A percentile compares a stretch with the other conserved stretches of the same genome.
phyloP scores from a whole-genome alignment of 2,329 filamentous ascomycete genomes.

The Arachnopeziza araneosa region DNA sequence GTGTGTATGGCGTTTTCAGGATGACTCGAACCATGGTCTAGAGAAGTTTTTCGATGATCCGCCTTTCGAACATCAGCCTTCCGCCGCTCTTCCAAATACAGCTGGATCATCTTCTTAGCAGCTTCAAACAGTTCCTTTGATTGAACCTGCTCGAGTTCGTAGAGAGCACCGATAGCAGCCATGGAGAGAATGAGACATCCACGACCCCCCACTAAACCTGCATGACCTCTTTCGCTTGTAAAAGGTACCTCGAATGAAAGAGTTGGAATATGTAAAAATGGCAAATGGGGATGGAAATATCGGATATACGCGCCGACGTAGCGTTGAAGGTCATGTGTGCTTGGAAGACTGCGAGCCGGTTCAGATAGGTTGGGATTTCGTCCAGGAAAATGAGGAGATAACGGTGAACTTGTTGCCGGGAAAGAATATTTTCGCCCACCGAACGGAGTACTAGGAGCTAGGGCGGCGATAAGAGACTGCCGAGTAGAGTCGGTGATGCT shows the following conservation, averaged over 20 bases:
- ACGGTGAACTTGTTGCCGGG: slow-evolving; percentile 48
- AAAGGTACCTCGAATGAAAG: slow-evolving; percentile 81
- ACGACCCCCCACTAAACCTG: slow-evolving; percentile 65
- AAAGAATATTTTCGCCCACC: slow-evolving; percentile 60
- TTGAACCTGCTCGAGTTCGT: slow-evolving; percentile 74
- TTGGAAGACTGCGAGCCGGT: slow-evolving; percentile 31
- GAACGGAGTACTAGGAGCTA: slow-evolving; percentile 51
- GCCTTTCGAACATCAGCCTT: slow-evolving; percentile 73
- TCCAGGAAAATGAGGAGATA: slow-evolving; percentile 46
- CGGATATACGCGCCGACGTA: slow-evolving; percentile 86
- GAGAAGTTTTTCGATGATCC: slow-evolving; percentile 47
- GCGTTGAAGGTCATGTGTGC: slow-evolving; percentile 78
- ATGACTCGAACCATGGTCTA: slow-evolving; percentile 42
- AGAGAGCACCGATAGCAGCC: slow-evolving; percentile 78
- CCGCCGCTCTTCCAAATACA: slow-evolving; percentile 85
- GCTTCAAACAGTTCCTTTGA: slow-evolving; percentile 87
- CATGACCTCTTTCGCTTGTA: slow-evolving; percentile 53
- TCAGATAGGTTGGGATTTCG: slow-evolving; percentile 44
- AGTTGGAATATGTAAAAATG: slow-evolving; percentile 90
- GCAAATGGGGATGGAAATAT: slow-evolving; percentile 89
- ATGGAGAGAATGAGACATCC: slow-evolving; percentile 84
- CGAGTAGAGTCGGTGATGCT: slow-evolving; percentile 62
- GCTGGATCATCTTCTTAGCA: slow-evolving; percentile 90
- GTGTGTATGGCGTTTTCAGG: slow-evolving; percentile 64
- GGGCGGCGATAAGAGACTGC: slow-evolving; percentile 53